phyloP scores from a whole-genome alignment of 2,329 filamentous ascomycete genomes.

The Cercospora beticola region DNA sequence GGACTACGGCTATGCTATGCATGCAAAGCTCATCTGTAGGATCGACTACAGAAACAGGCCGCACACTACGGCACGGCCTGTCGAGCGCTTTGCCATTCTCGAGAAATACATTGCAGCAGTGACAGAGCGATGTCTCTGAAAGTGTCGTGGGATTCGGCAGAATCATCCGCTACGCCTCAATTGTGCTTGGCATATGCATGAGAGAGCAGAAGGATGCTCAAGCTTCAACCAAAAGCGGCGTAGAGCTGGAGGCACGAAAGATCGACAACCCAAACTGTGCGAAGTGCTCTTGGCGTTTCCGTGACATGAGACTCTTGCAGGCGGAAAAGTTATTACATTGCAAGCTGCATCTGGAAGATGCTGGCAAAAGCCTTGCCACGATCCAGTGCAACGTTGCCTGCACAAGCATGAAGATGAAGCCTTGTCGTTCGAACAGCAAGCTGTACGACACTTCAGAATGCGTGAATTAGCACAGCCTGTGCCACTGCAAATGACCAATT shows the following conservation, averaged over 20 bases:
- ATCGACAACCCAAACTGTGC: too few species aligned
- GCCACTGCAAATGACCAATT: too few species aligned
- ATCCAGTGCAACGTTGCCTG: too few species aligned
- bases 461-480: too few species aligned
- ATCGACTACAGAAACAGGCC: neutral
- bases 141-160: neutral
- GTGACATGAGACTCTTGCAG: too few species aligned
- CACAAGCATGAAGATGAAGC: too few species aligned
- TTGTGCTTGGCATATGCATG: neutral
- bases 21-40: neutral
- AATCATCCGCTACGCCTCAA: neutral
- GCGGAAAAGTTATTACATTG: too few species aligned
- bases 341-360: too few species aligned
- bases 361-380: too few species aligned
- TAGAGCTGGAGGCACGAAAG: neutral
- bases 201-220: neutral
- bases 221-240: neutral
- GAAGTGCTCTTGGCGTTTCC: too few species aligned
- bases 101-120: neutral
- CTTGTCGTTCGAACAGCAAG: too few species aligned
- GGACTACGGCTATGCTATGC: neutral
- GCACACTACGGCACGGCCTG: neutral
- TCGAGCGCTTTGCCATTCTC: neutral
- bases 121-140: neutral
- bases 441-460: too few species aligned